A percentile compares a stretch with the other conserved stretches of the same genome.
Evolutionary conservation across 2,329 filamentous ascomycete genomes (phyloP).

Genomic region (Calonectria pseudoturangicola): DNA sequence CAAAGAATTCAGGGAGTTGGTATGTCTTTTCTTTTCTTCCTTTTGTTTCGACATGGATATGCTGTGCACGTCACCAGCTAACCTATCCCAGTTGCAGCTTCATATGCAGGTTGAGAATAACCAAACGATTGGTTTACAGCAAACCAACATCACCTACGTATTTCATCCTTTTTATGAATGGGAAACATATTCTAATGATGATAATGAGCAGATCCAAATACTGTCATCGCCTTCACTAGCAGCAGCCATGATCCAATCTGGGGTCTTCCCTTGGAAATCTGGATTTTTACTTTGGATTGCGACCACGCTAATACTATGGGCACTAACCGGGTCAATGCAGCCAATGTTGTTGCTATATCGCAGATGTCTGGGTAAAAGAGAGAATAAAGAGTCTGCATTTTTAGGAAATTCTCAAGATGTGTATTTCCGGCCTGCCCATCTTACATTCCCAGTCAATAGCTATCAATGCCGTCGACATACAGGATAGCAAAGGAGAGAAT

Average conservation of each 20-base stretch:
- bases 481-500: too few relatives aligned
- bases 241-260: conserved; percentile 23
- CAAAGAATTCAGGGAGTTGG: background rate
- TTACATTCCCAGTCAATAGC: background rate
- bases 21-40: background rate
- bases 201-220: conserved; percentile 10
- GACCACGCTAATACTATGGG: conserved; percentile 3
- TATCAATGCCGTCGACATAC: background rate
- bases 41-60: too few relatives aligned
- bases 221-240: conserved; percentile 20
- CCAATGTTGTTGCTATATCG: background rate
- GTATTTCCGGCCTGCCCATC: background rate
- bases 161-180: background rate
- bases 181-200: background rate
- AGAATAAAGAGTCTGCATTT: background rate
- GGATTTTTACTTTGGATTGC: conserved; percentile 18
- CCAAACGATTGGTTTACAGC: conserved; percentile 6
- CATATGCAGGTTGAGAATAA: conserved; percentile 10
- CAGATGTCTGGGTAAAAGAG: background rate
- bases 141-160: conserved; percentile 25
- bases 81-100: background rate
- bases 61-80: background rate
- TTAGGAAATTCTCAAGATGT: background rate
- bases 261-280: conserved; percentile 31
- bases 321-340: background rate